A percentile compares a stretch with the other conserved stretches of the same genome.
Conservation (phyloP, 2,329 filamentous ascomycete species). For the Talaromyces sp. region DNA sequence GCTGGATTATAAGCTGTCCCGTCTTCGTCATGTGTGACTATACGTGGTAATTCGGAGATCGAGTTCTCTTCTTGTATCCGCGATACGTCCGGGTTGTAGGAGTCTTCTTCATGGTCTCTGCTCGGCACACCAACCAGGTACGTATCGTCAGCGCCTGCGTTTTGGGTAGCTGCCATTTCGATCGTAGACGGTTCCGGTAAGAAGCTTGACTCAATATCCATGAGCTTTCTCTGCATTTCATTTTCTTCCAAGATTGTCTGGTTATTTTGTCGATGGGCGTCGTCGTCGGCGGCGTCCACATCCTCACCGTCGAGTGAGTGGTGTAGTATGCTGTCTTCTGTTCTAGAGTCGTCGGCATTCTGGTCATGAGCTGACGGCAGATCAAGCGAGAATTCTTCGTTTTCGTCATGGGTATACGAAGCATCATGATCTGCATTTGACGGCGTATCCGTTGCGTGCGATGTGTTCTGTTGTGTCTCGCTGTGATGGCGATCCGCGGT, state of each 20-base stretch:
- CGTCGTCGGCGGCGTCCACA: conserved; percentile 25
- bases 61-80: conserved; percentile 18
- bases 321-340: conserved; percentile 7
- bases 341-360: background rate
- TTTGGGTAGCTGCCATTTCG: conserved; percentile 32
- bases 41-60: conserved; percentile 5
- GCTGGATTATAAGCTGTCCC: conserved; percentile 8
- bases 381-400: background rate
- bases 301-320: conserved; percentile 9
- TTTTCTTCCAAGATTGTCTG: conserved; percentile 53
- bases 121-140: conserved; percentile 41
- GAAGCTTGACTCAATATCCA: conserved; percentile 65
- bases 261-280: conserved; percentile 35
- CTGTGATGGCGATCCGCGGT: background rate
- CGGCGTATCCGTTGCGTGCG: background rate
- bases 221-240: conserved; percentile 59
- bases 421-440: background rate
- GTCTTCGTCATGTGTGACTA: conserved; percentile 21
- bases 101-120: conserved; percentile 16
- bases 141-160: conserved; percentile 44
- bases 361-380: conserved; percentile 6
- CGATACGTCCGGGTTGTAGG: conserved; percentile 29
- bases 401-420: background rate
- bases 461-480: background rate
- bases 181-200: conserved; percentile 55